Evolutionary conservation across 1,139 yeast genomes (phyloP).

Genomic region (Geotrichum bryndzae): DNA sequence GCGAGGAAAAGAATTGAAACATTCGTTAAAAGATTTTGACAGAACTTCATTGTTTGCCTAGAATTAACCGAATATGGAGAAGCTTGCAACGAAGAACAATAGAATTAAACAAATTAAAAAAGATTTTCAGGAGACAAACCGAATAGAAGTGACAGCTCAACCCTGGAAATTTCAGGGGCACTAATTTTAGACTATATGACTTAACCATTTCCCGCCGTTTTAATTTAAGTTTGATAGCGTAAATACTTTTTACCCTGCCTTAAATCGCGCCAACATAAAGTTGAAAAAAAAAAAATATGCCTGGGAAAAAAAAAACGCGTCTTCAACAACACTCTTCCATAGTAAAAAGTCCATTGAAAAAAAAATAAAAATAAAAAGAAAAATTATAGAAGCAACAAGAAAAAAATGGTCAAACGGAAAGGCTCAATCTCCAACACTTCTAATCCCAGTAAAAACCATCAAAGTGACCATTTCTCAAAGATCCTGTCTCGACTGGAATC

Average conservation of each 20-base stretch:
- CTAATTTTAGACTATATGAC: background rate
- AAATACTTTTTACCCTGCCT: background rate
- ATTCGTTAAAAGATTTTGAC: background rate
- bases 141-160: background rate
- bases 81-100: background rate
- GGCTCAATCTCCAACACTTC: background rate
- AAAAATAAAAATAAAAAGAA: background rate
- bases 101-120: background rate
- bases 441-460: background rate
- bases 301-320: background rate
- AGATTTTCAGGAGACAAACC: background rate
- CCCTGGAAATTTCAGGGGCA: background rate
- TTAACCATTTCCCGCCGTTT: background rate
- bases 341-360: background rate
- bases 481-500: background rate
- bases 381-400: background rate
- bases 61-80: background rate
- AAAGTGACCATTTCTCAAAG: slow-evolving; percentile 1
- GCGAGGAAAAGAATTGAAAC: slow-evolving; percentile 3
- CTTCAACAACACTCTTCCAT: background rate
- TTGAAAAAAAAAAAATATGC: background rate
- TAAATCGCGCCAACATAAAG: background rate
- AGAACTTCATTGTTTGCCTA: background rate
- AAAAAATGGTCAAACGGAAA: background rate
- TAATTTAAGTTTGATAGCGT: background rate